Conservation (phyloP, 352 stramenopile genomes). For the Globisporangium canariense region DNA sequence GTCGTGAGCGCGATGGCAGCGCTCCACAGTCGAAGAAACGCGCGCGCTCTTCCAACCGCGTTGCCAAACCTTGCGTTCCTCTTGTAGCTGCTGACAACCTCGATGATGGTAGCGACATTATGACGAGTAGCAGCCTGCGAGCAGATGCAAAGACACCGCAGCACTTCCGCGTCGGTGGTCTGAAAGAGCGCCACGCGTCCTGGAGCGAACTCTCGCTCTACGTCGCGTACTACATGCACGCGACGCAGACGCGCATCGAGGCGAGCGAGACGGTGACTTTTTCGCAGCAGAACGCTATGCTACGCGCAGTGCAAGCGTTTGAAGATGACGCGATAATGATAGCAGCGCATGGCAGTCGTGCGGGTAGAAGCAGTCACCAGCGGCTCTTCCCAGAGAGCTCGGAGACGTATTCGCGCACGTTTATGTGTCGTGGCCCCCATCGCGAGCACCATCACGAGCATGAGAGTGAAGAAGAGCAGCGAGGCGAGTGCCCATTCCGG, state of each 20-base stretch:
- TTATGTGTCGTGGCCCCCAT: background rate
- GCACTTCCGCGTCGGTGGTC: background rate
- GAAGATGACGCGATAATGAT: background rate
- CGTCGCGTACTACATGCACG: background rate
- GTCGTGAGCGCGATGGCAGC: background rate
- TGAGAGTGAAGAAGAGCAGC: background rate
- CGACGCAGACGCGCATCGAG: conserved; percentile 5
- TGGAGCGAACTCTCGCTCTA: conserved; percentile 1
- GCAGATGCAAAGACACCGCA: background rate
- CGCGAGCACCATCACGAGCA: background rate
- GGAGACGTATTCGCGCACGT: background rate
- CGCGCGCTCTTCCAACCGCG: background rate
- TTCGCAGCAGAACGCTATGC: background rate
- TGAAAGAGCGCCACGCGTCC: conserved; percentile 6
- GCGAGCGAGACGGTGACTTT: background rate
- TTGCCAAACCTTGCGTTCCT: background rate
- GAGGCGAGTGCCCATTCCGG: background rate
- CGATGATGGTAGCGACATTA: background rate
- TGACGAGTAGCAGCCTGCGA: background rate
- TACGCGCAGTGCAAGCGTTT: background rate
- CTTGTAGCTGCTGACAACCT: background rate
- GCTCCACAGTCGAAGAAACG: background rate
- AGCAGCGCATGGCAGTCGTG: background rate
- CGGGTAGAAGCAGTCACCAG: background rate
- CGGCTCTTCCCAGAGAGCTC: conserved; percentile 1